phyloP scores from a whole-genome alignment of 495 filamentous ascomycete species.

The Staphylotrichum tortipilum region DNA sequence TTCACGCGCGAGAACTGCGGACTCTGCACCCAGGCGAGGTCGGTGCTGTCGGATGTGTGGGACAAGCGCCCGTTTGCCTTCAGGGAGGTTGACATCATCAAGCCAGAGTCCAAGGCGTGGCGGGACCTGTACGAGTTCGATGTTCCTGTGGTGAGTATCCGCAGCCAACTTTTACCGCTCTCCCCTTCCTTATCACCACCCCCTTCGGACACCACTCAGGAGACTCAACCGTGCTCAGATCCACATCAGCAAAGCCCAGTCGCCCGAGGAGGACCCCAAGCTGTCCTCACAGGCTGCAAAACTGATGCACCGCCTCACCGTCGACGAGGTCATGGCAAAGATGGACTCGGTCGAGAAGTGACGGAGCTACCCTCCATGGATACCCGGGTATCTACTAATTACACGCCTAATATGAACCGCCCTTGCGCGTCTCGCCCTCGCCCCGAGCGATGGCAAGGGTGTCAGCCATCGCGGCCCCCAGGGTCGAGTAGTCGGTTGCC shows the following conservation, averaged over 20 bases:
- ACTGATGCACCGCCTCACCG: constrained; percentile 75
- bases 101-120: constrained; percentile 56
- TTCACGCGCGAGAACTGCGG: constrained; percentile 76
- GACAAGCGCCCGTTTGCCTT: constrained; percentile 64
- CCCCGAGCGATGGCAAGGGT: constrained; percentile 42
- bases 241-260: constrained; percentile 50
- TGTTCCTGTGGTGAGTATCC: constrained; percentile 60
- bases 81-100: constrained; percentile 72
- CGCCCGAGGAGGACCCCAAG: constrained; percentile 38
- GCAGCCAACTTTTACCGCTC: no score
- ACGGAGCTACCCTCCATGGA: constrained; percentile 6
- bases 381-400: no score
- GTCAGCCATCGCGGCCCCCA: constrained; percentile 38
- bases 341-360: constrained; percentile 56
- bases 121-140: constrained; percentile 82
- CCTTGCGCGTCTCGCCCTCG: constrained; percentile 15
- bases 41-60: constrained; percentile 60
- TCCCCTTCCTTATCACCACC: no score
- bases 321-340: constrained; percentile 57
- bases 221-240: constrained; percentile 41
- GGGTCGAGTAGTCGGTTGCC: constrained; percentile 50
- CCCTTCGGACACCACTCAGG: no score
- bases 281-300: constrained; percentile 56
- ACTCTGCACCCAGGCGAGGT: constrained; percentile 68
- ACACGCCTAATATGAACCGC: constrained; percentile 20